Conservation (phyloP, 2,329 filamentous ascomycete genomes). For the Aspergillus japonicus region DNA sequence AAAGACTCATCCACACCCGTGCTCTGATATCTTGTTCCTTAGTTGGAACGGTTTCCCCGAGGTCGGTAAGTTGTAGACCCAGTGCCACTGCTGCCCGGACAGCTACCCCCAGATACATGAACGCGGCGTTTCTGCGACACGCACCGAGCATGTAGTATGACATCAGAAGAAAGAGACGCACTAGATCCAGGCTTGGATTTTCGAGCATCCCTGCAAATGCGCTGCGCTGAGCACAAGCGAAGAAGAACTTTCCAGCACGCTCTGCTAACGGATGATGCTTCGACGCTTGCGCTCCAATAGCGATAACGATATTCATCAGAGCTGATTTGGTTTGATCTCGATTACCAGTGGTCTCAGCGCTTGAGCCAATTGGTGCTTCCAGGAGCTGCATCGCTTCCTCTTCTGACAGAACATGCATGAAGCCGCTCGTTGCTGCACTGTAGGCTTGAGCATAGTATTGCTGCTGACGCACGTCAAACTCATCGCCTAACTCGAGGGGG, state of each 20-base stretch:
- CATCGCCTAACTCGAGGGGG: slow-evolving; percentile 34
- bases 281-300: slow-evolving; percentile 54
- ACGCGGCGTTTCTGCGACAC: slow-evolving; percentile 60
- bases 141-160: slow-evolving; percentile 60
- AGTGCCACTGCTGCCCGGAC: slow-evolving; percentile 57
- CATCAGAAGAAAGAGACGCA: slow-evolving; percentile 56
- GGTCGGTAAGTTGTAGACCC: slow-evolving; percentile 53
- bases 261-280: slow-evolving; percentile 28
- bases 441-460: slow-evolving; percentile 34
- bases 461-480: slow-evolving; percentile 30
- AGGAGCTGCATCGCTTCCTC: slow-evolving; percentile 33
- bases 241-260: slow-evolving; percentile 43
- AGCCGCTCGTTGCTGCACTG: slow-evolving; percentile 41
- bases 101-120: slow-evolving; percentile 63
- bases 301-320: slow-evolving; percentile 48
- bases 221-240: slow-evolving; percentile 49
- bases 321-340: slow-evolving; percentile 29
- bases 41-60: not conserved
- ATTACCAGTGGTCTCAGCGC: slow-evolving; percentile 8
- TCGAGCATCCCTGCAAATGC: slow-evolving; percentile 54
- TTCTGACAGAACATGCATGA: slow-evolving; percentile 33
- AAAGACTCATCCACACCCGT: slow-evolving; percentile 49
- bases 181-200: slow-evolving; percentile 55
- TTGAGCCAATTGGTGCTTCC: slow-evolving; percentile 6
- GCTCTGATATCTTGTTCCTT: slow-evolving; percentile 29